Percentiles rank a stretch among this genome's conserved stretches.
Conservation (phyloP, 345 rosid species). For the Kernera saxatilis region DNA sequence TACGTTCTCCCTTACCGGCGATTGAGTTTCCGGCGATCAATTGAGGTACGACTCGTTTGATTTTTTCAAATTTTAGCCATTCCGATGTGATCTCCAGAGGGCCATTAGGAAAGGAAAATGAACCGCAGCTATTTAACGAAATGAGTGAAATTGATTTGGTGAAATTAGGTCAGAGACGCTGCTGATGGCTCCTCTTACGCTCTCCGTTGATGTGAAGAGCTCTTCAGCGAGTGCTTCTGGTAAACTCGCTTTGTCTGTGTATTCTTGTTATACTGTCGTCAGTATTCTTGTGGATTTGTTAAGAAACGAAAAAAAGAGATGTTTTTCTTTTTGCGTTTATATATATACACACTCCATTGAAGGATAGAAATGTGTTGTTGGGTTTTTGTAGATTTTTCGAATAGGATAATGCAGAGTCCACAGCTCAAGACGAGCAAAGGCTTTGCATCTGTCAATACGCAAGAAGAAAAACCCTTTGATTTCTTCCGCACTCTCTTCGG, state of each 20-base stretch:
- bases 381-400: constrained; percentile 37
- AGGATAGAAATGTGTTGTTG: background rate
- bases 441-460: constrained; percentile 54
- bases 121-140: too few species aligned
- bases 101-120: too few species aligned
- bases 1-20: too few species aligned
- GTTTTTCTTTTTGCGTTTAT: background rate
- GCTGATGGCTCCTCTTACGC: constrained; percentile 34
- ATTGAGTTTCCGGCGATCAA: too few species aligned
- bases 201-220: constrained; percentile 30
- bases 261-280: background rate
- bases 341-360: background rate
- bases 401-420: constrained; percentile 34
- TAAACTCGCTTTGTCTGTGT: background rate
- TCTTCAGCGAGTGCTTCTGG: constrained; percentile 25
- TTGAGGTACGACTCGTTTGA: too few species aligned
- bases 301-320: background rate
- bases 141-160: constrained; percentile 11
- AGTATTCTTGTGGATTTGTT: background rate
- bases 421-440: constrained; percentile 41
- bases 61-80: too few species aligned
- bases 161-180: constrained; percentile 14
- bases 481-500: constrained; percentile 68
- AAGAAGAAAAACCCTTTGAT: constrained; percentile 64
- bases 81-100: too few species aligned